Evolutionary conservation across 345 rosid genomes (phyloP).

Genomic region (Eucalyptus virginea): DNA sequence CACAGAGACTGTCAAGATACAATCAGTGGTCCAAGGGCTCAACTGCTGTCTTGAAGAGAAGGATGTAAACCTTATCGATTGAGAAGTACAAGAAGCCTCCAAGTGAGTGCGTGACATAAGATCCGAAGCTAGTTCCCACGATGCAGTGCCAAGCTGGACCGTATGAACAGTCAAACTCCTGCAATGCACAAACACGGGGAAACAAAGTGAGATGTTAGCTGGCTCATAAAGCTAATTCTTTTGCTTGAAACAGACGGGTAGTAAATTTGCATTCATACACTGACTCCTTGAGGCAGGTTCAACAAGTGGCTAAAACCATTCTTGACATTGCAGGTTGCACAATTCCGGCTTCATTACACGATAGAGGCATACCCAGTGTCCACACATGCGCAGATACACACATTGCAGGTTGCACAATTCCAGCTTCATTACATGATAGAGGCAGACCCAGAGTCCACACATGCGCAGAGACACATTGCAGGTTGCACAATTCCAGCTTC

Average conservation of each 20-base stretch:
- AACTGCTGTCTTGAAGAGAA: conserved; percentile 90
- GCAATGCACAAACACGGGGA: not conserved
- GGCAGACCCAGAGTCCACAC: too few species aligned
- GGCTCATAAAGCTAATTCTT: not conserved
- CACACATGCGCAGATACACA: not conserved
- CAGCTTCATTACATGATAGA: too few species aligned
- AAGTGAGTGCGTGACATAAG: conserved; percentile 80
- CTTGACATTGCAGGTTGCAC: not conserved
- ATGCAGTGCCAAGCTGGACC: conserved; percentile 99
- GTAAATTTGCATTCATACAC: not conserved
- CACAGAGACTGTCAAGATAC: not conserved
- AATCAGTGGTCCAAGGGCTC: conserved; percentile 67
- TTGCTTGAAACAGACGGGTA: not conserved
- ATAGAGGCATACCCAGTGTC: not conserved
- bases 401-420: not conserved
- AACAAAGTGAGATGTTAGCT: not conserved
- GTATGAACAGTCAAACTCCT: conserved; percentile 79
- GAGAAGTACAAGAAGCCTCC: conserved; percentile 97
- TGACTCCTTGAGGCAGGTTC: not conserved
- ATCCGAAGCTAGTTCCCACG: conserved; percentile 94
- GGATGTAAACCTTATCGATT: conserved; percentile 79
- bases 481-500: too few species aligned
- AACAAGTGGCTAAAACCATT: not conserved
- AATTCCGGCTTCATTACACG: not conserved
- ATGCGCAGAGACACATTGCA: too few species aligned